These are phyloP conservation scores for Camillea tinctor DNA, from an alignment of 2,329 filamentous ascomycete genomes.

Conservation along the genomic window DNA sequence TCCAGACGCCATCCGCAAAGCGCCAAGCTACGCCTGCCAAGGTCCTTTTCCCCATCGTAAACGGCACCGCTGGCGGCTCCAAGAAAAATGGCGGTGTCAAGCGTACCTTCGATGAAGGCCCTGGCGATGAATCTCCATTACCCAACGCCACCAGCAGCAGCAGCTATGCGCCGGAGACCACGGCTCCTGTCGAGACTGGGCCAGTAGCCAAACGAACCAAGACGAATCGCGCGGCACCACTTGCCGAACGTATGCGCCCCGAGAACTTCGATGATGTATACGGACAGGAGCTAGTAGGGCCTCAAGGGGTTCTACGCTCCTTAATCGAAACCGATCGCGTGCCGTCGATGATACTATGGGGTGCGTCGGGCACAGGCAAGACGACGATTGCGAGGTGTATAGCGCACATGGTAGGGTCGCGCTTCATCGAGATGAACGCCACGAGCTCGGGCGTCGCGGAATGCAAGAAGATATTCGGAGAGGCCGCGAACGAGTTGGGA, in stretches of 20 bases:
- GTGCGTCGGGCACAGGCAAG: constrained; percentile 77
- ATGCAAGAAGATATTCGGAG: constrained; percentile 86
- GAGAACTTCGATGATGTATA: constrained; percentile 79
- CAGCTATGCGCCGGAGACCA: constrained; percentile 23
- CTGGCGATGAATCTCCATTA: constrained; percentile 31
- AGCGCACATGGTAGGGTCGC: constrained; percentile 73
- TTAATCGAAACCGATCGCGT: constrained; percentile 84
- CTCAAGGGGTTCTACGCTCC: constrained; percentile 76
- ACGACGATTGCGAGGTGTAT: constrained; percentile 92
- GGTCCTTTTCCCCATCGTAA: constrained; percentile 34
- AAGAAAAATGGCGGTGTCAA: constrained; percentile 44
- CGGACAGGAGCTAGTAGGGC: constrained; percentile 88
- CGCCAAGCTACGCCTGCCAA: constrained; percentile 42
- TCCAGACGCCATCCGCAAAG: constrained; percentile 60
- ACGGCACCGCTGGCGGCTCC: constrained; percentile 29
- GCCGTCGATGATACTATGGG: constrained; percentile 95
- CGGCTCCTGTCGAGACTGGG: constrained; percentile 31
- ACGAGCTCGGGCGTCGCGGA: constrained; percentile 85
- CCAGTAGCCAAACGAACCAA: constrained; percentile 64
- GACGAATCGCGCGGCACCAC: constrained; percentile 69
- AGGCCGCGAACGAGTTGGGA: constrained; percentile 75
- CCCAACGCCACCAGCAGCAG: constrained; percentile 11
- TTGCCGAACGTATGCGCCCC: constrained; percentile 94
- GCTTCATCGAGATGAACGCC: constrained; percentile 95
- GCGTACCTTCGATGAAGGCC: constrained; percentile 54